Evolutionary conservation across 768 basidiomycete species (phyloP).

Genomic region (Infundibulicybe gibba): DNA sequence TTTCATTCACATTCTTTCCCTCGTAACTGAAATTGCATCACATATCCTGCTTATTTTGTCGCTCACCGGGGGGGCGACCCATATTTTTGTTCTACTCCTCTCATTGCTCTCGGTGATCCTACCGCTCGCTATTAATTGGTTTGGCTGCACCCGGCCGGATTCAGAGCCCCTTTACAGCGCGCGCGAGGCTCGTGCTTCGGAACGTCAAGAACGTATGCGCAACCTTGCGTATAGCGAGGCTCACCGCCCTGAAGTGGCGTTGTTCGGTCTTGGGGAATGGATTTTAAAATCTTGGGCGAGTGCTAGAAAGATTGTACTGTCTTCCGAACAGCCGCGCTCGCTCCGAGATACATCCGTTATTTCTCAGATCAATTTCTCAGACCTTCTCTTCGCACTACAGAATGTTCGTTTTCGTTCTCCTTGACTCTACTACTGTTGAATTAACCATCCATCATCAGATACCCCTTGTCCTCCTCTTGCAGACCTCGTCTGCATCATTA

Average conservation of each 20-base stretch:
- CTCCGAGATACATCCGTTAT: conserved; percentile 44
- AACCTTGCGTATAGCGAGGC: conserved; percentile 70
- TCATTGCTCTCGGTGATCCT: conserved; percentile 59
- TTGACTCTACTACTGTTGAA: conserved; percentile 12
- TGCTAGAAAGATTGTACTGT: conserved; percentile 56
- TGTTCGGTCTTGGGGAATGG: conserved; percentile 86
- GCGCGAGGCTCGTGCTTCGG: conserved; percentile 60
- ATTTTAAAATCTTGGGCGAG: conserved; percentile 74
- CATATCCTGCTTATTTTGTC: conserved; percentile 68
- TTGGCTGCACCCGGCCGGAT: conserved; percentile 34
- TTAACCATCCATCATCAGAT: conserved; percentile 41
- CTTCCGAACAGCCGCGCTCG: conserved; percentile 45
- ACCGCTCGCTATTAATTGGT: conserved; percentile 56
- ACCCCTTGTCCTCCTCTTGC: conserved; percentile 68
- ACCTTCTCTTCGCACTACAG: conserved; percentile 61
- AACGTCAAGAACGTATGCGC: conserved; percentile 73
- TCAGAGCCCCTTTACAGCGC: conserved; percentile 43
- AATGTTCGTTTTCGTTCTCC: conserved; percentile 49
- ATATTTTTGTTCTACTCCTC: conserved; percentile 54
- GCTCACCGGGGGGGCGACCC: conserved; percentile 53
- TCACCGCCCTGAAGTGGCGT: conserved; percentile 75
- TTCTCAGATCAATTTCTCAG: conserved; percentile 58
- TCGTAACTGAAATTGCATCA: conserved; percentile 67
- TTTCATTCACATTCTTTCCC: conserved; percentile 68
- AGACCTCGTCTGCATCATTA: conserved; percentile 69